These are phyloP conservation scores for Globisporangium recalcitrans DNA, from an alignment of 352 stramenopile genomes.

Conservation along the genomic window DNA sequence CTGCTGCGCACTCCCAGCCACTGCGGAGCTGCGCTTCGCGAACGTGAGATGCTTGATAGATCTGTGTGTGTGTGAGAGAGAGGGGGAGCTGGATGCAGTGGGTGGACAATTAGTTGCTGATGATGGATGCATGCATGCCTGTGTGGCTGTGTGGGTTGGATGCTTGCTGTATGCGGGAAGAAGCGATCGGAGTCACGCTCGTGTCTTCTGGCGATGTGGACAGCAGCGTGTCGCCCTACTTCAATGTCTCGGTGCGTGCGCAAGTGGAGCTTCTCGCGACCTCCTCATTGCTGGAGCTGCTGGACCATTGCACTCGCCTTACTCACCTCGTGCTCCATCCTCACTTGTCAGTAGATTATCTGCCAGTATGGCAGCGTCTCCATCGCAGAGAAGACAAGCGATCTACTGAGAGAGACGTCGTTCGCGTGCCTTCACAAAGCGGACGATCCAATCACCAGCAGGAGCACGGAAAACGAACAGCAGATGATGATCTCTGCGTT, in stretches of 20 bases:
- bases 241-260: conserved; percentile 9
- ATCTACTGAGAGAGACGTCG: conserved; percentile 19
- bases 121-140: too few species aligned
- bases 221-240: neutral
- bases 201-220: neutral
- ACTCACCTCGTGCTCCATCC: neutral
- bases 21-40: conserved; percentile 14
- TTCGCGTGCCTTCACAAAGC: conserved; percentile 13
- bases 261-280: neutral
- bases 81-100: too few species aligned
- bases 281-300: neutral
- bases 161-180: neutral
- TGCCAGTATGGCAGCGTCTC: conserved; percentile 22
- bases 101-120: neutral
- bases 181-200: neutral
- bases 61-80: too few species aligned
- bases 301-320: neutral
- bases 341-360: conserved; percentile 15
- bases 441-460: neutral
- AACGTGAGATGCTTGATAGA: conserved; percentile 8
- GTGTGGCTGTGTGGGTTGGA: neutral
- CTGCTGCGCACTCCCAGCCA: conserved; percentile 2
- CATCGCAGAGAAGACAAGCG: conserved; percentile 10
- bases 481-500: conserved; percentile 11
- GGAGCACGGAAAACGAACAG: neutral